phyloP scores from a whole-genome alignment of 1,284 basidiomycete species.

The Thecaphora thlaspeos region DNA sequence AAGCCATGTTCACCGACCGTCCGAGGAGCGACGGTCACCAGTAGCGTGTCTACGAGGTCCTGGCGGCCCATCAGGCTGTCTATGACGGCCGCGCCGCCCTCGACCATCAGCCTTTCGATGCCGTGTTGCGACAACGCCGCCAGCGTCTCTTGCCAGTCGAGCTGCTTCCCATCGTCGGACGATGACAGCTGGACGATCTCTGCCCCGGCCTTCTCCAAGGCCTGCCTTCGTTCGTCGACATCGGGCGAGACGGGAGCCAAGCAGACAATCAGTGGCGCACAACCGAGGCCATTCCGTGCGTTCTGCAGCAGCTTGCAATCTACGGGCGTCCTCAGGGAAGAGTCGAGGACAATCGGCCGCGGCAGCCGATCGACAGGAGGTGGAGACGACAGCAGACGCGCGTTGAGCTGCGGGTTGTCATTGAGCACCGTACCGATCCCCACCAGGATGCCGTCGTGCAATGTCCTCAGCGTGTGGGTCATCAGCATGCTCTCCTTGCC shows the following conservation, averaged over 20 bases:
- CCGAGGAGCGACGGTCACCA: constrained; percentile 24
- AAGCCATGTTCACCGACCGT: constrained; percentile 13
- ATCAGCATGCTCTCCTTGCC: constrained; percentile 85
- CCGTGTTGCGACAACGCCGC: constrained; percentile 55
- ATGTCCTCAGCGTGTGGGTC: constrained; percentile 77
- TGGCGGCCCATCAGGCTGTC: constrained; percentile 64
- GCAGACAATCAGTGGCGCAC: constrained; percentile 73
- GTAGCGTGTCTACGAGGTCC: constrained; percentile 18
- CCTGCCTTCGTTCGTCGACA: constrained; percentile 24
- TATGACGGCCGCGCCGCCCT: constrained; percentile 85
- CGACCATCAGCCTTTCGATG: constrained; percentile 83
- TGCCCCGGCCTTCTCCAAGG: constrained; percentile 59
- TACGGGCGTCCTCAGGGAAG: constrained; percentile 68
- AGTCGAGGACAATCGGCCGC: constrained; percentile 80
- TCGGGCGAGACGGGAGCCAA: constrained; percentile 37
- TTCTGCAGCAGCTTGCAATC: constrained; percentile 75
- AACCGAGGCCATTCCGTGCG: constrained; percentile 65
- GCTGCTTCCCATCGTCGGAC: constrained; percentile 49
- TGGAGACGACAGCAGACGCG: constrained; percentile 18
- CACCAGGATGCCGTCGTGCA: constrained; percentile 89
- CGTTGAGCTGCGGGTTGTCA: constrained; percentile 89
- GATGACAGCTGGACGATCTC: constrained; percentile 41
- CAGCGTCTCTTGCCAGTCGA: constrained; percentile 30
- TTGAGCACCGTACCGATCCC: constrained; percentile 86
- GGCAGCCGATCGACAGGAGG: constrained; percentile 62